Evolutionary conservation across 768 basidiomycete species (phyloP), one percentile per base, ranked within the genome.

Genomic region (Boletus pseudo-olivaceus): DNA sequence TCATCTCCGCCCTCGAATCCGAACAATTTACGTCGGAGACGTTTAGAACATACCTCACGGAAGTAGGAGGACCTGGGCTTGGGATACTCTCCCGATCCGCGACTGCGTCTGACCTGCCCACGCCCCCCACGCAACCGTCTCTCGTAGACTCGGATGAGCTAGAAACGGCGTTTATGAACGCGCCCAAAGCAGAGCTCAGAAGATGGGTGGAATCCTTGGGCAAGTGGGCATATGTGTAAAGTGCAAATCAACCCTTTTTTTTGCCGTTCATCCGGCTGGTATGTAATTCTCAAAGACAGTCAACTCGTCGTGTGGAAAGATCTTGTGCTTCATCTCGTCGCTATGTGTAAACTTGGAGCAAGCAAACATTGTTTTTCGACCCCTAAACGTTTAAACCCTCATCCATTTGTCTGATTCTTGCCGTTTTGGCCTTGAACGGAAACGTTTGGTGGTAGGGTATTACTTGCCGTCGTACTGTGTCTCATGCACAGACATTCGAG

Each of bases 1-100:
- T 98, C 62, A 77, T 84, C 40, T 67, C 72, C 19, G 76, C 77
- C 9, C 82, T 98, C 60, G 58, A 62, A 40, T 55, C 60, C 5
- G 59, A 68, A 51, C 53, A 23, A 37, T 66, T 63, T 14, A 71
- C 75, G 61, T 75, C 76, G 17, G 60, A 67, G 45, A 57, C 42
- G 12, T 66, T 72, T 34, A 70, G 73, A 62, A 75, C 76, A 27
- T 94, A 98, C 78, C 76, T 92, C 61, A 95, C 96, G 34, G 82
- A 90, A 52, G 91, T 99, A 47, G 97, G 97, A 15, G 97, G 97
- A 52, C 87, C 85, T 61, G 96, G 96, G 10, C 80, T 96, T 17
- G 96, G 96, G 56, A 81, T 99, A 60, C 77, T 93, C 62, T 84
- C 86, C 5, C 84, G 82, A 23, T 77, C 80, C 27, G 47, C 57